phyloP scores from a whole-genome alignment of 2,329 filamentous ascomycete species.

The Bipolaris cookei region DNA sequence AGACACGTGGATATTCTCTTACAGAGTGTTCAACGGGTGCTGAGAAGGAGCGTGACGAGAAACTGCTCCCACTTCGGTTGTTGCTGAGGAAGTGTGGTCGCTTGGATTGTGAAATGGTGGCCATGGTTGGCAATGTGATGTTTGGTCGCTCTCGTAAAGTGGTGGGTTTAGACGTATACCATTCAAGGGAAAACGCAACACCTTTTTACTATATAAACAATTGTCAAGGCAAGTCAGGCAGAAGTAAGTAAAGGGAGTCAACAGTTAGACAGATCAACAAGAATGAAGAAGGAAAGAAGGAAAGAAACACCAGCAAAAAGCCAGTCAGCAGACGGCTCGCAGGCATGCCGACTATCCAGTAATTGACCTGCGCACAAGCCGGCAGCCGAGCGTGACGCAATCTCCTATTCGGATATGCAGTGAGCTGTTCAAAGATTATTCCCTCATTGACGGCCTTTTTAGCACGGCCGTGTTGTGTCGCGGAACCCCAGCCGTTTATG shows the following conservation, averaged over 20 bases:
- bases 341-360: slow-evolving; percentile 10
- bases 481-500: neutral
- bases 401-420: slow-evolving; percentile 12
- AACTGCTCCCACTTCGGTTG: slow-evolving; percentile 15
- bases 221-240: too few relatives aligned
- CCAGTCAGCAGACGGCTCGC: slow-evolving; percentile 5
- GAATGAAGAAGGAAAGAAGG: slow-evolving; percentile 3
- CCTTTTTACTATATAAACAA: neutral
- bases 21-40: neutral
- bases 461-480: neutral
- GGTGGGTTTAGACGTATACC: neutral
- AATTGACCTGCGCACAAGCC: slow-evolving; percentile 14
- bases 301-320: slow-evolving; percentile 3
- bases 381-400: slow-evolving; percentile 19
- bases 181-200: neutral
- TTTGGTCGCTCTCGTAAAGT: neutral
- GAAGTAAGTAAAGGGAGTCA: neutral
- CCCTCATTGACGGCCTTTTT: slow-evolving; percentile 1
- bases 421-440: neutral
- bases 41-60: slow-evolving; percentile 4
- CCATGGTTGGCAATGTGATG: slow-evolving; percentile 7
- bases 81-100: slow-evolving; percentile 18
- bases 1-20: slow-evolving; percentile 3
- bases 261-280: neutral
- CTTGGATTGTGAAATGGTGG: slow-evolving; percentile 14